Percentiles rank a stretch among this genome's conserved stretches.
These are phyloP conservation scores for Chytriomyces confervae DNA, from an alignment of 192 early-diverging fungal genomes.

Conservation along the genomic window DNA sequence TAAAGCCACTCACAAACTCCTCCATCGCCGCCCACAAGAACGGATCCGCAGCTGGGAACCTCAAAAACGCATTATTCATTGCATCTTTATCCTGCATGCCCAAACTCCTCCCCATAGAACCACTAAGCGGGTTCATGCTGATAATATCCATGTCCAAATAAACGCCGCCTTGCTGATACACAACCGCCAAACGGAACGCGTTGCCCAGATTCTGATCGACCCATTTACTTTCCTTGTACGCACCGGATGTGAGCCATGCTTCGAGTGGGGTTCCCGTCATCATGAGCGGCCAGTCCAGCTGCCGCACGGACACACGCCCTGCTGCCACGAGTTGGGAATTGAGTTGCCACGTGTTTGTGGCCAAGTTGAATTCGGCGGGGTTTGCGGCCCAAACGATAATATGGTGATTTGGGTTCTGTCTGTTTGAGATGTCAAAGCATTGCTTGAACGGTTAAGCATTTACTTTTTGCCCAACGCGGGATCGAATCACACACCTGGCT, in stretches of 20 bases:
- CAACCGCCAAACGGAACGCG: conserved; percentile 42
- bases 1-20: conserved; percentile 42
- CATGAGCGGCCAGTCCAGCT: conserved; percentile 21
- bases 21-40: conserved; percentile 46
- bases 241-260: conserved; percentile 23
- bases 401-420: conserved; percentile 36
- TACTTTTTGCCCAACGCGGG: too few relatives aligned
- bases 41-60: conserved; percentile 39
- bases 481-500: background rate
- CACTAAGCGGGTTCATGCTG: conserved; percentile 38
- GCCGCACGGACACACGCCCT: background rate
- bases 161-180: conserved; percentile 44
- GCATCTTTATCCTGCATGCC: conserved; percentile 36
- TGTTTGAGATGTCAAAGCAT: too few relatives aligned
- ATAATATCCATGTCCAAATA: conserved; percentile 55
- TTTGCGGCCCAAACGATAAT: conserved; percentile 37
- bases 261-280: conserved; percentile 45
- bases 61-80: conserved; percentile 47
- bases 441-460: too few relatives aligned
- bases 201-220: conserved; percentile 52
- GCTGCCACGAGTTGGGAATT: too few relatives aligned
- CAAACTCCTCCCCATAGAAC: conserved; percentile 31
- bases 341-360: conserved; percentile 21
- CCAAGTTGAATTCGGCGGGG: conserved; percentile 25
- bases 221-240: conserved; percentile 36